phyloP scores from a whole-genome alignment of 345 rosid genomes.

The Brassica cretica region DNA sequence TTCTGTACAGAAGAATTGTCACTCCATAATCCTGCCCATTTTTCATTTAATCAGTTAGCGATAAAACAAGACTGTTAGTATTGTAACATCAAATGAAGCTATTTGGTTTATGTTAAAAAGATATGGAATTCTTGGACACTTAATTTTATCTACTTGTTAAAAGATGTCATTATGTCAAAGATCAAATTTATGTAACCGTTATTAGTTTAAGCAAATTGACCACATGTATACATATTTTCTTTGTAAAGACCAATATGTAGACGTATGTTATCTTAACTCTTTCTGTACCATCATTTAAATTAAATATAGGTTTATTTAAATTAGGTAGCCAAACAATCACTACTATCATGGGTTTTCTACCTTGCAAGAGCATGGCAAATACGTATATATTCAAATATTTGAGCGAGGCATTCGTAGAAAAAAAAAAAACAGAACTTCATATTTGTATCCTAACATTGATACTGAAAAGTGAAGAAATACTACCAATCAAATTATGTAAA shows the following conservation, averaged over 20 bases:
- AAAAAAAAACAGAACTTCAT: background rate
- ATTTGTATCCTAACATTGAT: background rate
- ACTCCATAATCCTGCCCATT: slow-evolving; percentile 61
- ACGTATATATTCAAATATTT: background rate
- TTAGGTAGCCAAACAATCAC: background rate
- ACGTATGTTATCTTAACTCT: background rate
- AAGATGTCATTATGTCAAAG: background rate
- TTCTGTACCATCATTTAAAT: background rate
- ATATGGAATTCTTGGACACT: background rate
- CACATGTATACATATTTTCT: no score
- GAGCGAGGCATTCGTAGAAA: background rate
- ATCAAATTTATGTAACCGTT: background rate
- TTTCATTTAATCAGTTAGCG: background rate
- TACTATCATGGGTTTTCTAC: background rate
- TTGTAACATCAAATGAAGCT: background rate
- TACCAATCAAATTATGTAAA: background rate
- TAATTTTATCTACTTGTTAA: background rate
- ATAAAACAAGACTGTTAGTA: background rate
- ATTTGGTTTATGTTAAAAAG: background rate
- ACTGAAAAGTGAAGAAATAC: background rate
- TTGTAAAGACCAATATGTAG: background rate
- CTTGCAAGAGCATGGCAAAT: background rate
- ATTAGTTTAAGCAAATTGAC: background rate
- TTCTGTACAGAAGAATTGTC: slow-evolving; percentile 51
- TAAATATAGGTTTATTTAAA: background rate